Percentiles rank a stretch among this genome's conserved stretches.
Conservation (phyloP, 345 rosid species). For the Lepidium didymum region DNA sequence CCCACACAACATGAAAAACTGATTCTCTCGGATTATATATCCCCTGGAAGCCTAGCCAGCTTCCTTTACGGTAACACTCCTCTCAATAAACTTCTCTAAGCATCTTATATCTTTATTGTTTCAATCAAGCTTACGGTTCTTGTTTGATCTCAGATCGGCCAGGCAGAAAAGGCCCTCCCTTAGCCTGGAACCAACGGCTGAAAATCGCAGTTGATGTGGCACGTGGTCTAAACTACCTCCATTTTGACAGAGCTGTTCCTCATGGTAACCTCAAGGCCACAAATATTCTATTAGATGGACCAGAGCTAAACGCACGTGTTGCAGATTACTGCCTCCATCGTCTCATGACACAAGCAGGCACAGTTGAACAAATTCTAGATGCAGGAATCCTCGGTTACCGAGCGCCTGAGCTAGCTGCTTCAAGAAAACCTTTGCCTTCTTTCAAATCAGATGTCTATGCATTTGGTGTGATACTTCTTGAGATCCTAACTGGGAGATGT, state of each 20-base stretch:
- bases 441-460: slow-evolving; percentile 96
- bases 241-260: slow-evolving; percentile 93
- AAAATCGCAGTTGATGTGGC: slow-evolving; percentile 94
- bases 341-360: slow-evolving; percentile 94
- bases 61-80: slow-evolving; percentile 75
- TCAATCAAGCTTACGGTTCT: slow-evolving; percentile 2
- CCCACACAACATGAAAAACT: slow-evolving; percentile 98
- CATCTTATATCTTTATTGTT: not conserved
- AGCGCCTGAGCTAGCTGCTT: slow-evolving; percentile 86
- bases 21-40: slow-evolving; percentile 84
- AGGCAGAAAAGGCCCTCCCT: slow-evolving; percentile 79
- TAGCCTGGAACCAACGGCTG: slow-evolving; percentile 77
- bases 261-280: slow-evolving; percentile 95
- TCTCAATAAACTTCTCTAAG: not conserved
- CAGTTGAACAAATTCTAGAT: slow-evolving; percentile 84
- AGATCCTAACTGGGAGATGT: slow-evolving; percentile 81
- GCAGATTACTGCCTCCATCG: slow-evolving; percentile 96
- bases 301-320: slow-evolving; percentile 92
- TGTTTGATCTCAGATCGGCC: slow-evolving; percentile 63
- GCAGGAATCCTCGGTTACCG: slow-evolving; percentile 91
- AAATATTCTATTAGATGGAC: slow-evolving; percentile 74
- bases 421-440: slow-evolving; percentile 86
- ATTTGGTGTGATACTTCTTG: slow-evolving; percentile 75
- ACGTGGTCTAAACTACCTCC: slow-evolving; percentile 97
- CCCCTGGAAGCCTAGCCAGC: slow-evolving; percentile 96